Evolutionary conservation across 1,284 basidiomycete species (phyloP).

Genomic region (Mycena sp.): DNA sequence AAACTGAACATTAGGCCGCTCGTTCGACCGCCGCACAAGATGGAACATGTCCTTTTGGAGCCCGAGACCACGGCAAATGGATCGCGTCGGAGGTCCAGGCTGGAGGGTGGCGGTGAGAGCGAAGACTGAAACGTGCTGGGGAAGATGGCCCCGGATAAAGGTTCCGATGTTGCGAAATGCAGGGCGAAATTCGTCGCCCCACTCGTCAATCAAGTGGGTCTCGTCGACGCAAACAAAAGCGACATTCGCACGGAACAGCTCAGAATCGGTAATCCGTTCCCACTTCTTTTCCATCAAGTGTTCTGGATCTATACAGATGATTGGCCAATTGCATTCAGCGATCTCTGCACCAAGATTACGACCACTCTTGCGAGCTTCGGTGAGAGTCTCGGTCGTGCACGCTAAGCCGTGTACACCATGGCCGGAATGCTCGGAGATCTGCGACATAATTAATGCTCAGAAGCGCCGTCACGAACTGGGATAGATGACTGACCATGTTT

Average conservation of each 20-base stretch:
- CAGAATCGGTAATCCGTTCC: constrained; percentile 21
- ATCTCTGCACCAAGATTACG: constrained; percentile 1
- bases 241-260: constrained; percentile 24
- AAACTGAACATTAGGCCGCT: not conserved
- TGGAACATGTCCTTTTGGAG: constrained; percentile 9
- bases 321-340: not conserved
- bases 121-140: constrained; percentile 16
- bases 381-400: constrained; percentile 7
- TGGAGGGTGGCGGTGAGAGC: constrained; percentile 25
- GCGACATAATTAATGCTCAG: not conserved
- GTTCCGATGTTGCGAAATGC: constrained; percentile 26
- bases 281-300: constrained; percentile 14
- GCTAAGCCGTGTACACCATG: not conserved
- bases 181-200: constrained; percentile 15
- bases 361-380: constrained; percentile 3
- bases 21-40: constrained; percentile 21
- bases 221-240: constrained; percentile 29
- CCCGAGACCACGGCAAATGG: constrained; percentile 18
- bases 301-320: constrained; percentile 15
- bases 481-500: constrained; percentile 1
- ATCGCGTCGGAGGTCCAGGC: constrained; percentile 7
- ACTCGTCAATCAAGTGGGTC: constrained; percentile 23
- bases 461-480: not conserved
- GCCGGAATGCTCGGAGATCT: not conserved
- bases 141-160: constrained; percentile 28